A percentile compares a stretch with the other conserved stretches of the same genome.
Conservation (phyloP, 306 rosid genomes). For the Phaseolus lunatus region DNA sequence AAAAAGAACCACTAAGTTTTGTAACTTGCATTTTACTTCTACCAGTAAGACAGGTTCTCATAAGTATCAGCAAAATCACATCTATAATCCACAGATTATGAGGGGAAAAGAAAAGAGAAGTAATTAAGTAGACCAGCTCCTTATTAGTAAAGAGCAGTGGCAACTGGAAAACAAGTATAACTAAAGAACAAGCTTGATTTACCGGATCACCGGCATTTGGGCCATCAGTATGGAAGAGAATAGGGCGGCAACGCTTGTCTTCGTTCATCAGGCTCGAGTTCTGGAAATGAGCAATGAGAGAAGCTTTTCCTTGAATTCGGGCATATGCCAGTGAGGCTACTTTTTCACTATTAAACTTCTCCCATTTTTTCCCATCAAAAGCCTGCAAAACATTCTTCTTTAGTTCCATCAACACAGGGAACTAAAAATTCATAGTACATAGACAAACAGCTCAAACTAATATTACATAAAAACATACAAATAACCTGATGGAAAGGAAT, state of each 20-base stretch:
- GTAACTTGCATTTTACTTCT: too few species aligned
- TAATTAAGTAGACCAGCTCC: not conserved
- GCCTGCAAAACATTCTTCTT: constrained; percentile 56
- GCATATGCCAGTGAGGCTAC: constrained; percentile 83
- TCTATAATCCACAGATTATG: not conserved
- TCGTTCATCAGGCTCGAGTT: constrained; percentile 81
- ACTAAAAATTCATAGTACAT: constrained; percentile 1
- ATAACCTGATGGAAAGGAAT: constrained; percentile 72
- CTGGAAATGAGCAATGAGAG: constrained; percentile 79
- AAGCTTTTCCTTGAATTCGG: constrained; percentile 76
- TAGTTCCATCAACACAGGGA: constrained; percentile 4
- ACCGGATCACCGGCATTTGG: constrained; percentile 87
- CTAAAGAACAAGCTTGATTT: constrained; percentile 38
- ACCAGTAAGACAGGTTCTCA: too few species aligned
- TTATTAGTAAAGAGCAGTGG: not conserved
- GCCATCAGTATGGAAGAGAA: constrained; percentile 77
- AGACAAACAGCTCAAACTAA: constrained; percentile 3
- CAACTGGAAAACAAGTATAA: constrained; percentile 26
- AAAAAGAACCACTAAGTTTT: too few species aligned
- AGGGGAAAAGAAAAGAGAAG: not conserved
- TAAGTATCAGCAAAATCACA: too few species aligned
- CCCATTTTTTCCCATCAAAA: constrained; percentile 82
- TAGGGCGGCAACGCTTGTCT: constrained; percentile 83
- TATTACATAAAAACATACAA: constrained; percentile 3
- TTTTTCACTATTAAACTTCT: constrained; percentile 84